Base-by-base conservation (phyloP, 257 asterid species). In the Ilex aquifolium region DNA sequence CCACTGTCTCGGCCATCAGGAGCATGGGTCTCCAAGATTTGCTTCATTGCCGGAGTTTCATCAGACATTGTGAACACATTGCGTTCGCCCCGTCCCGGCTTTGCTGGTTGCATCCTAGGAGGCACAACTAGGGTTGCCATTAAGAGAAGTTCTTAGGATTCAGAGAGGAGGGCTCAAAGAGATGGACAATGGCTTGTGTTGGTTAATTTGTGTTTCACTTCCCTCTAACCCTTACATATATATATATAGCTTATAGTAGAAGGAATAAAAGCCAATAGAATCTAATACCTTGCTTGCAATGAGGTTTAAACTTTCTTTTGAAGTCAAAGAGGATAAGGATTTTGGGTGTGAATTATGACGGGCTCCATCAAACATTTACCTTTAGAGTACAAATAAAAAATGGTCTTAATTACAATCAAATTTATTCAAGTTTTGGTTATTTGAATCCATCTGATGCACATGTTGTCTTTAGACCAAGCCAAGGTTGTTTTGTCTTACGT, bases 251-350 rank as follows among this genome's bases (percentile, higher is more conserved):
- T 65, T 50, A n/a, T 16, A 64, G 7, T 36, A 4, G 42, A 36
- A 31, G 73, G 87, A 74, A 63, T 80, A 80, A 87, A 80, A 82
- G 69, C 40, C 60, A 44, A 46, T 31, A 71, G 91, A 76, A 87
- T 79, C 82, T 49, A 66, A 78, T 76, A 21, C 93, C 72, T 87
- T 88, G 83, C 95, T 88, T 88, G 71, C 27, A 46, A 49, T 72
- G 61, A 58, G 75, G 82, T 69, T 57, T 80, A 78, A 36, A 36
- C 42, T 36, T 36, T 36, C 8, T 36, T 36, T 36, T 36, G 42
- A 59, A 65, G 79, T 74, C 7, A 42, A 32, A 57, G 70, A 62
- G 76, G 78, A 77, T 79, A 75, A 78, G 87, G 80, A 85, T 87
- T 39, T 49, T 66, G 8, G 8, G 42, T 36, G 42, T 36, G 42